Base-by-base conservation (phyloP, 2,329 filamentous ascomycete genomes). In the Sclerotinia borealis region DNA sequence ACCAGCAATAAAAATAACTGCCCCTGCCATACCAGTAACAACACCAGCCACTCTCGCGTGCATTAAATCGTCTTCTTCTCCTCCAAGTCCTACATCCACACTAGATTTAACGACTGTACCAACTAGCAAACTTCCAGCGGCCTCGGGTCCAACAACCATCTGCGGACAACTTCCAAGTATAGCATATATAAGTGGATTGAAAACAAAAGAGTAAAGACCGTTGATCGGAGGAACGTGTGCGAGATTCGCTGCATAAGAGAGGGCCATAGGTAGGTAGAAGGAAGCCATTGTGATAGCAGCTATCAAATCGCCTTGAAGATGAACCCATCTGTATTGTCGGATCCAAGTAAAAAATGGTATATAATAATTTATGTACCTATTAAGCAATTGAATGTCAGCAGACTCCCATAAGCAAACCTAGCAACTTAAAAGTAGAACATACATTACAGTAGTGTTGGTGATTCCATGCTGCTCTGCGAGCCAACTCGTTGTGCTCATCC, bases 251-350 rank as follows among this genome's bases (percentile, higher is more conserved):
- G 95, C 92, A 68, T 96, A 89, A 0, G 95, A 98, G 17, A 99
- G 83, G 0, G 92, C 90, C 93, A 99, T 97, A 59, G 95, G 95
- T 43, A 99, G 89, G 76, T 99, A 99, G 79, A 99, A 95, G 31
- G 93, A 96, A n/a, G 93, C 91, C 79, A 99, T 89, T n/a, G 95
- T 98, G 67, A 98, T 76, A 55, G 93, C 93, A 10, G 93, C 89
- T 17, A 96, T 81, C 22, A 98, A 78, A 76, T 99, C 95, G 54
- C 95, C 95, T 70, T 88, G 85, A 54, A 98, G 76, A 76, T 91
- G 96, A 4, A 85, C 84, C 83, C 86, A 87, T 70, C 84, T 86
- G 77, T 99, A 99, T 77, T 96, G 91, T 59, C 81, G 82, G 66
- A 96, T 88, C 95, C 95, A 99, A 68, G 89, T 92, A 68, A 96